Base-by-base conservation (phyloP, 1,139 yeast genomes). In the Saccharomycopsis phalli region DNA sequence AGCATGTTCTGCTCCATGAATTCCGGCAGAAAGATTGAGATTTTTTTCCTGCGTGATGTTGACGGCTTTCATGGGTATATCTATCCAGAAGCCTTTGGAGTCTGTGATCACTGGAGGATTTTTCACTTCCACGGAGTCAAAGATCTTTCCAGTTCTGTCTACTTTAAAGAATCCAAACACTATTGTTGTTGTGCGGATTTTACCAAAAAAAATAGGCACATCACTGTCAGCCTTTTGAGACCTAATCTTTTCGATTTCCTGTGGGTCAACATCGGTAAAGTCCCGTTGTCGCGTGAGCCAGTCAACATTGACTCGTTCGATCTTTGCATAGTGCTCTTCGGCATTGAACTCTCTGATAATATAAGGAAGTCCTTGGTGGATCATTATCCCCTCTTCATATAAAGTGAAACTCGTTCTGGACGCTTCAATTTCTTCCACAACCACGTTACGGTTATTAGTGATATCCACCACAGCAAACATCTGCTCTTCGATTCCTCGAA, bases 1-100 rank as follows among this genome's bases (percentile, higher is more conserved):
- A 0, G 86, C 86, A 62, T 91, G 99, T 50, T 87, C 93, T 0
- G 95, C 94, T 4, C 94, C 96, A 61, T 93, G 99, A n/a, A 91
- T 84, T 0, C 93, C 94, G 2, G 86, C 98, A 0, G 97, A 91
- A 2, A 79, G 62, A 32, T 75, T 81, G 33, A 91, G 61, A 2
- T 64, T 53, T 49, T 86, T 83, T 2, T 57, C 59, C 3, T 65
- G 62, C 21, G 88, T 65, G 2, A 76, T 48, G 2, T 74, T 74
- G n/a, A 88, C 55, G 0, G 86, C 81, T 10, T 53, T 52, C 2
- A 59, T 54, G 0, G 96, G 94, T 1, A 91, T 69, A 56, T 91
- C 95, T 14, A 91, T 69, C 98, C 97, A 93, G 36, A 88, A 68
- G 0, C 98, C 98, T 49, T 81, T 80, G 0, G 94, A 75, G 31